Base-by-base conservation (phyloP, 75 land plant genomes). In the Picea sitchensis region DNA sequence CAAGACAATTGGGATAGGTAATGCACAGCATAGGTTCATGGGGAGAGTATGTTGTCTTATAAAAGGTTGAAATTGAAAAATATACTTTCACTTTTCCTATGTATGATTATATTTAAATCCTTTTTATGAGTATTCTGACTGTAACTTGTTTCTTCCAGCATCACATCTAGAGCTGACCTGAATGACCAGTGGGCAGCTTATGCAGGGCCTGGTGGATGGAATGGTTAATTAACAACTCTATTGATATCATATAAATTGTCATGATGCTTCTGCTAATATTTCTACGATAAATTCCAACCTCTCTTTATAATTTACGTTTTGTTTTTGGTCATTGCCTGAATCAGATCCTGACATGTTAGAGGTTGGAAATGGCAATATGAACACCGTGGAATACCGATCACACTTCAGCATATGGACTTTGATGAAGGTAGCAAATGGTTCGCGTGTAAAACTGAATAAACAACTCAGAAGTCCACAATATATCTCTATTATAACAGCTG, bases 321-420 rank as follows among this genome's bases (percentile, higher is more conserved):
- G 4, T 2, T 47, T 47, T 47, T 47, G 54, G 54, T 8, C 15
- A 61, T 79, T 77, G 34, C 30, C 59, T 20, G 76, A 71, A 64
- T 76, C 88, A 95, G 98, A 95, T 89, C 98, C 98, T 13, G 98
- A 95, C 84, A 95, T 95, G 98, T 81, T 95, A 30, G 96, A 95
- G 84, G 94, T 94, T 78, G 98, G 96, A 20, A 95, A 95, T 89
- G 98, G 96, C n/a, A 93, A 91, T 14, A 94, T 95, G 98, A 87
- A 88, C 9, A 73, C 75, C 14, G 84, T 87, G 26, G 98, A 95
- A 68, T 94, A 95, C 51, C 81, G 91, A 30, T 83, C 90, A 61
- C 98, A 95, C 84, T 95, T 95, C 81, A 94, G 98, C 77, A 79
- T 95, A 23, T 95, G 98, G 98, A 91, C 98, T 74, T 68, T 95